These are phyloP conservation scores for Gaeumannomyces tritici DNA, from an alignment of 2,329 filamentous ascomycete genomes.

Conservation along the genomic window DNA sequence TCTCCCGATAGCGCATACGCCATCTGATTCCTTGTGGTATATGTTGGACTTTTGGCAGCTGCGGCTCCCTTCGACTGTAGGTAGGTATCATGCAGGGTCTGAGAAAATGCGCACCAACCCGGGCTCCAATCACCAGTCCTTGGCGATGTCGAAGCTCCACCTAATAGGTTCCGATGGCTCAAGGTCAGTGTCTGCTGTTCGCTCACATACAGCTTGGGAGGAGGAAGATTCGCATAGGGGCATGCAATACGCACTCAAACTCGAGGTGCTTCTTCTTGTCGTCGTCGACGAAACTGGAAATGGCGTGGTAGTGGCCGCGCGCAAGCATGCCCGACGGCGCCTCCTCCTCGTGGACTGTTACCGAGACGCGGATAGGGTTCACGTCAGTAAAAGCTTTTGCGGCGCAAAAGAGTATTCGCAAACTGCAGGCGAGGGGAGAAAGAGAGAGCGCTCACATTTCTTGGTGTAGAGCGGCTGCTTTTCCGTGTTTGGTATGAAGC, in stretches of 20 bases:
- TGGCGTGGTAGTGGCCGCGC: conserved; percentile 81
- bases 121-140: conserved; percentile 66
- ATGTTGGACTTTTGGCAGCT: neutral
- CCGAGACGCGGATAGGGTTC: neutral
- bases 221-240: neutral
- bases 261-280: conserved; percentile 83
- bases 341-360: conserved; percentile 75
- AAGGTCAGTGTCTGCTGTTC: neutral
- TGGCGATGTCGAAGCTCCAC: conserved; percentile 93
- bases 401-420: neutral
- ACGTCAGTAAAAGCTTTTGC: neutral
- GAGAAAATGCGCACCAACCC: neutral
- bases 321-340: conserved; percentile 85
- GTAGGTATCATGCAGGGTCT: neutral
- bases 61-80: neutral
- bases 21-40: neutral
- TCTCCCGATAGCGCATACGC: neutral
- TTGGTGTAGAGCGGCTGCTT: conserved; percentile 81
- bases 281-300: conserved; percentile 89
- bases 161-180: neutral
- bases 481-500: conserved; percentile 86
- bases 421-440: neutral
- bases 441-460: conserved; percentile 63
- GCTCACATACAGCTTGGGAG: neutral
- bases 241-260: conserved; percentile 51